Evolutionary conservation across 2,329 filamentous ascomycete genomes (phyloP), one percentile per base, ranked within the genome.

Genomic region (Venturia nashicola): DNA sequence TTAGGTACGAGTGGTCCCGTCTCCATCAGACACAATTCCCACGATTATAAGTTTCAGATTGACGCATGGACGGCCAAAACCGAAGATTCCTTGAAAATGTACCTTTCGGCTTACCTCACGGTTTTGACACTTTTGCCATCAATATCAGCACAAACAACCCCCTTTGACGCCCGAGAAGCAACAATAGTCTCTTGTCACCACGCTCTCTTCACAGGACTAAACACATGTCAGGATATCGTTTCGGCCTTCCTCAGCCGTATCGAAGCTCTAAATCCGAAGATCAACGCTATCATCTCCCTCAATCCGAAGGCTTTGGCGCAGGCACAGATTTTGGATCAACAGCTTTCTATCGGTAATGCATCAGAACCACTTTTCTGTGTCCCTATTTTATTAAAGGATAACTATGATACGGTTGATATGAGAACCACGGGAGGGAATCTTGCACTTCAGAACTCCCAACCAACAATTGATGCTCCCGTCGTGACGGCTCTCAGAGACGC

Each of bases 301-400:
- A 91, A 91, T 71, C 87, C 87, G 0, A 87, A 91, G 70, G 80
- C 79, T 9, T 75, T 87, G 43, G 67, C 73, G 27, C 89, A 90
- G 64, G 88, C 88, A 3, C 74, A 75, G 6, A 70, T 76, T 16
- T 76, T 85, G 40, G 88, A 91, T 68, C 71, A 70, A 0, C 87
- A 91, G 73, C 80, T 87, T 20, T 70, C 71, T 12, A 69, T 74
- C 0, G 85, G 85, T 23, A 77, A 76, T 46, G 72, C 85, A 14
- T 81, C 85, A n/a, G 82, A 86, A 1, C 83, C 83, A 0, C 78
- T 92, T 1, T 88, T 91, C 71, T 88, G 88, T 3, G 89, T 92
- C 54, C 88, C 89, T 0, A 89, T 89, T 71, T 78, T 87, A 1
- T 82, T 90, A 67, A 91, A 91, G 73, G 88, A 91, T 70, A 88